Evolutionary conservation across 495 filamentous ascomycete species (phyloP).

Genomic region (Talaromyces liani): DNA sequence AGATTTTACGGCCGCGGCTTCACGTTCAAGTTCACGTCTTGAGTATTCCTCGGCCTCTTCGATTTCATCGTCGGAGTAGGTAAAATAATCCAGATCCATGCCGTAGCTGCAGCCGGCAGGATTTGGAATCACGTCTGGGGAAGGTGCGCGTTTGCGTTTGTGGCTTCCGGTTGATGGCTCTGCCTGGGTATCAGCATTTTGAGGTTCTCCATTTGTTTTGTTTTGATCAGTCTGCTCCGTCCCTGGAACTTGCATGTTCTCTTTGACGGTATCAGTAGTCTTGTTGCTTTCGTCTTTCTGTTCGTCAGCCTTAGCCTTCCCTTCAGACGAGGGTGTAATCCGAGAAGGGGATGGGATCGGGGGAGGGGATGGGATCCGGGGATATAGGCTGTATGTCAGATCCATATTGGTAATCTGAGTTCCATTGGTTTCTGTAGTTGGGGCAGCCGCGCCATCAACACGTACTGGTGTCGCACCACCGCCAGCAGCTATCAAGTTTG

Average conservation of each 20-base stretch:
- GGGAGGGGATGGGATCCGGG: background rate
- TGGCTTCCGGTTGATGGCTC: background rate
- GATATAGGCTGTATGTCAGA: slow-evolving; percentile 4
- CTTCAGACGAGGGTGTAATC: background rate
- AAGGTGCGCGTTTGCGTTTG: slow-evolving; percentile 28
- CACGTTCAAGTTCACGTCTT: background rate
- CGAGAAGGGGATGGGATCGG: background rate
- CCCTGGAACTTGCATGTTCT: background rate
- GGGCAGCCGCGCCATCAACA: background rate
- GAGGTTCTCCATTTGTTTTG: background rate
- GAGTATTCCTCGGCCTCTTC: slow-evolving; percentile 18
- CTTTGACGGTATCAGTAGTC: background rate
- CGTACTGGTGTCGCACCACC: background rate
- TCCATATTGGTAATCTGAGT: background rate
- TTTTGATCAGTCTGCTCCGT: background rate
- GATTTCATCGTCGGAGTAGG: slow-evolving; percentile 25
- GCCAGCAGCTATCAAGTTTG: background rate
- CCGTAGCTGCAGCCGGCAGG: slow-evolving; percentile 37
- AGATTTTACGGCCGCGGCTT: background rate
- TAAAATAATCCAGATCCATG: slow-evolving; percentile 36
- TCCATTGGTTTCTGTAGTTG: background rate
- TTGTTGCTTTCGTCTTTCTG: background rate
- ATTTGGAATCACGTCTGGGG: slow-evolving; percentile 40
- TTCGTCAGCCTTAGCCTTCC: background rate
- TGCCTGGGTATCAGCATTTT: background rate